Conservation (phyloP, 371 early-diverging fungal species). For the Haplosporangium sp. region DNA sequence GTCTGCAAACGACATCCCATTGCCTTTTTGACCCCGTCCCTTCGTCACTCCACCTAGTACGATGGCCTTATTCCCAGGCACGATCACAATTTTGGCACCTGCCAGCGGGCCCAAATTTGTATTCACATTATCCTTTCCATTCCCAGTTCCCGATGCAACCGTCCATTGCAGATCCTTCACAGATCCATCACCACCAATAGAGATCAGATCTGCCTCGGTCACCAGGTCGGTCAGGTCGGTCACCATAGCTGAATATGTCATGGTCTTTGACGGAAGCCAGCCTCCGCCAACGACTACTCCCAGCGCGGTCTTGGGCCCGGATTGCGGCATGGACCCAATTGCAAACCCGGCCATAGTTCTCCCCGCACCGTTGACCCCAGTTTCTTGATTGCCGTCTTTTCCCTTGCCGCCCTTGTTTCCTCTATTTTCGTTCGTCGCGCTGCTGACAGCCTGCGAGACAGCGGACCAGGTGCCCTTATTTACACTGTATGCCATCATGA, state of each 20-base stretch:
- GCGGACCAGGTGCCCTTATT: slow-evolving; percentile 34
- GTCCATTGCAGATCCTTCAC: slow-evolving; percentile 10
- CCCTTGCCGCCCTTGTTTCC: slow-evolving; percentile 2
- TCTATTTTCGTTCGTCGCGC: neutral
- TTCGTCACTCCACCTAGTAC: slow-evolving; percentile 36
- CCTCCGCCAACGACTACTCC: slow-evolving; percentile 50
- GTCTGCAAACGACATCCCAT: slow-evolving; percentile 25
- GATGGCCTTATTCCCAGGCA: slow-evolving; percentile 26
- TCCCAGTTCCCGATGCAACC: slow-evolving; percentile 10
- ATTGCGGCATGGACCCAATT: neutral
- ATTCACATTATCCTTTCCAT: slow-evolving; percentile 18
- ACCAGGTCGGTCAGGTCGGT: slow-evolving; percentile 22
- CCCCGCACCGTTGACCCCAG: slow-evolving; percentile 20
- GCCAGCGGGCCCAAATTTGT: slow-evolving; percentile 28
- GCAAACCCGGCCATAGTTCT: slow-evolving; percentile 45
- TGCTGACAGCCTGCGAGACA: slow-evolving; percentile 24
- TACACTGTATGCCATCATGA: slow-evolving; percentile 44
- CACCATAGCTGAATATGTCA: slow-evolving; percentile 14
- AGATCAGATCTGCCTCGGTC: slow-evolving; percentile 25
- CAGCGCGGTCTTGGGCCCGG: neutral
- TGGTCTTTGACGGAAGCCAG: slow-evolving; percentile 19
- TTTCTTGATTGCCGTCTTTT: neutral
- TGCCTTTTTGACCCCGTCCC: neutral
- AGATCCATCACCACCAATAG: slow-evolving; percentile 6
- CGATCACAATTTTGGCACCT: slow-evolving; percentile 23